These are phyloP conservation scores for Phialemonium atrogriseum DNA, from an alignment of 2,329 filamentous ascomycete genomes.

Conservation along the genomic window DNA sequence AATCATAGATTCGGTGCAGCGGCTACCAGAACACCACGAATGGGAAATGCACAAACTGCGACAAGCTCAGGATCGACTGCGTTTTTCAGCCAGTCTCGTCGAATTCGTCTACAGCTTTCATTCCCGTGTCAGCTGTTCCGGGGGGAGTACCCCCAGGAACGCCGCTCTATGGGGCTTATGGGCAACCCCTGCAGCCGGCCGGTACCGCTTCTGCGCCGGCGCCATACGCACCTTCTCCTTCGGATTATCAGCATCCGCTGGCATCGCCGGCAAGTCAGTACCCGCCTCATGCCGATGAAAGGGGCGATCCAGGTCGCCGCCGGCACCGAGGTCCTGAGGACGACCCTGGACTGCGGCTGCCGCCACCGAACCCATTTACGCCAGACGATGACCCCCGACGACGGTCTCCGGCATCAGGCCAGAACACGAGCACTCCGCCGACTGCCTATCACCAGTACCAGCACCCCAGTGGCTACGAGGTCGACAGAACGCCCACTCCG, in stretches of 20 bases:
- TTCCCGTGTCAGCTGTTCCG: constrained; percentile 49
- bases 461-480: constrained; percentile 21
- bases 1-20: constrained; percentile 52
- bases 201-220: constrained; percentile 6
- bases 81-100: constrained; percentile 53
- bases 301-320: constrained; percentile 22
- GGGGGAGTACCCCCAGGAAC: constrained; percentile 50
- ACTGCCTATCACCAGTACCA: constrained; percentile 25
- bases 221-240: constrained; percentile 11
- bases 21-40: constrained; percentile 51
- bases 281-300: constrained; percentile 28
- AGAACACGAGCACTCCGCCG: constrained; percentile 40
- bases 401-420: constrained; percentile 42
- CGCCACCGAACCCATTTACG: constrained; percentile 34
- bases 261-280: constrained; percentile 27
- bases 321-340: constrained; percentile 28
- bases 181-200: constrained; percentile 37
- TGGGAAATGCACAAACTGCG: constrained; percentile 53
- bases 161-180: constrained; percentile 48
- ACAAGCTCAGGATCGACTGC: constrained; percentile 54
- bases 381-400: constrained; percentile 41
- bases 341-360: constrained; percentile 32
- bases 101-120: constrained; percentile 47
- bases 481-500: constrained; percentile 27
- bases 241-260: constrained; percentile 17